These are phyloP conservation scores for Centella asiatica DNA, from an alignment of 129 eudicot genomes.

Conservation along the genomic window DNA sequence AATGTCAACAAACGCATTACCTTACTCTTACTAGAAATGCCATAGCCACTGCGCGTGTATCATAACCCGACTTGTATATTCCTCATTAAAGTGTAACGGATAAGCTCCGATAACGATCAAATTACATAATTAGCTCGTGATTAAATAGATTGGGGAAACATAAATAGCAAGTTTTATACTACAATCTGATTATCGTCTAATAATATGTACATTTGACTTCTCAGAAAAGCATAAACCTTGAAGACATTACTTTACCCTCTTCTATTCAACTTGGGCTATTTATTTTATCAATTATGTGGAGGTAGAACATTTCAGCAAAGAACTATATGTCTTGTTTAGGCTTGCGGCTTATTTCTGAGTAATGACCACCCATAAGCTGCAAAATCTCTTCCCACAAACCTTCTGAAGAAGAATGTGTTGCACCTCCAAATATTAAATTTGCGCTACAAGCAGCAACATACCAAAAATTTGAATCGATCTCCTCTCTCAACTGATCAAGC, in stretches of 20 bases:
- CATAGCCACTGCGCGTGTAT: too few relatives aligned
- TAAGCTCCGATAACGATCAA: too few relatives aligned
- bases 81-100: too few relatives aligned
- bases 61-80: too few relatives aligned
- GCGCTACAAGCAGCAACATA: slow-evolving; percentile 85
- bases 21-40: too few relatives aligned
- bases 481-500: slow-evolving; percentile 70
- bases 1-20: too few relatives aligned
- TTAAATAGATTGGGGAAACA: too few relatives aligned
- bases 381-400: slow-evolving; percentile 91
- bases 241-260: neutral
- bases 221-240: neutral
- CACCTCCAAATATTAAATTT: slow-evolving; percentile 44
- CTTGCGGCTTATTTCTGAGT: slow-evolving; percentile 95
- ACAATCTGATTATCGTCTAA: neutral
- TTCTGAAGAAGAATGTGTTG: slow-evolving; percentile 32
- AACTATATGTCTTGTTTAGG: slow-evolving; percentile 76
- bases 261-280: slow-evolving; percentile 7
- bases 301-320: slow-evolving; percentile 4
- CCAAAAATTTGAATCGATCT: slow-evolving; percentile 71
- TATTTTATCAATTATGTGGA: slow-evolving; percentile 14
- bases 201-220: slow-evolving; percentile 10
- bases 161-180: too few relatives aligned
- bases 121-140: too few relatives aligned
- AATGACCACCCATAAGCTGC: slow-evolving; percentile 92